Evolutionary conservation across 495 filamentous ascomycete species (phyloP).

Genomic region (Penicillium canescens): DNA sequence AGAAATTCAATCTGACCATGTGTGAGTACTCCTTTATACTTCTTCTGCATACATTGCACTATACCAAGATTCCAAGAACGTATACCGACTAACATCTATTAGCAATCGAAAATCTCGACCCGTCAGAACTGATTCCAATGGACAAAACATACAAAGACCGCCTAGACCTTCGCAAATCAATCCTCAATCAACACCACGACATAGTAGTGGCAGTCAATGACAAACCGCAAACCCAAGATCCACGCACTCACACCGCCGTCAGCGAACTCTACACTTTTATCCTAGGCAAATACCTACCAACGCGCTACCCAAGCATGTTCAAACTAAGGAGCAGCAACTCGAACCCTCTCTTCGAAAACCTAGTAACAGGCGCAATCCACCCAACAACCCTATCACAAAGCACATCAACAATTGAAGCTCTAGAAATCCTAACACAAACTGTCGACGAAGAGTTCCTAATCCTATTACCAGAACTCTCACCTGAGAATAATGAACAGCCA

Average conservation of each 20-base stretch:
- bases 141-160: constrained; percentile 65
- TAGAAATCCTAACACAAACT: constrained; percentile 19
- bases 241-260: constrained; percentile 47
- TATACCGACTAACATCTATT: neutral
- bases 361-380: constrained; percentile 41
- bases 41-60: constrained; percentile 2
- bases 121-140: constrained; percentile 64
- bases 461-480: constrained; percentile 52
- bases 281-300: constrained; percentile 61
- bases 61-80: neutral
- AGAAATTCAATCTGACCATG: constrained; percentile 74
- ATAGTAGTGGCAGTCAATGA: constrained; percentile 44
- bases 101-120: constrained; percentile 51
- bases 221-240: constrained; percentile 27
- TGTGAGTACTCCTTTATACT: constrained; percentile 37
- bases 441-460: constrained; percentile 65
- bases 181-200: constrained; percentile 49
- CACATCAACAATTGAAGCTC: constrained; percentile 19
- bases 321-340: constrained; percentile 27
- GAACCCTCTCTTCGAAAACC: constrained; percentile 37
- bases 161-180: constrained; percentile 50
- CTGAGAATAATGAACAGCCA: constrained; percentile 2
- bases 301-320: constrained; percentile 66
- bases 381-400: constrained; percentile 32
- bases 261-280: constrained; percentile 68